Evolutionary conservation across 2,329 filamentous ascomycete genomes (phyloP), one percentile per base, ranked within the genome.

Genomic region (Hypomyces perniciosus): DNA sequence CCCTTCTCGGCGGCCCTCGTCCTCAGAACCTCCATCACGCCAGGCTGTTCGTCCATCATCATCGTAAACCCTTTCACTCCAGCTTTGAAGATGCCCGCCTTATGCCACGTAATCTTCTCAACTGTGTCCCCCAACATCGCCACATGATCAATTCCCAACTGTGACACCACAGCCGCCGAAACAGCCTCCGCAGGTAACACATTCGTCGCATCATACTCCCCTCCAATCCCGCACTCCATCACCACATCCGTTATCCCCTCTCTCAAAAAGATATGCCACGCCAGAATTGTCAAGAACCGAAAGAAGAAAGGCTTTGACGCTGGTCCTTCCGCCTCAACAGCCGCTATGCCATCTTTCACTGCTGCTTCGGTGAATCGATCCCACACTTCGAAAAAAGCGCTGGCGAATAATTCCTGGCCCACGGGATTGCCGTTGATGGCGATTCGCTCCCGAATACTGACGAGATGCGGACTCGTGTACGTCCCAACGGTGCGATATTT

Each of bases 161-260:
- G 90, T 20, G 90, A 85, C 35, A 96, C 83, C 0, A 86, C 87
- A 1, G 83, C 80, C 1, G 84, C 85, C 6, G 80, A 84, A 1
- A 90, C 86, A 9, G 80, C 76, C 8, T 77, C 73, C 0, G 70
- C 50, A 0, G 76, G 75, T 5, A 99, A 69, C 26, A 97, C 80
- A 62, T 97, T 97, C 8, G 93, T 99, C 29, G 87, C 86, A 63
- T 97, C 92, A 62, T 90, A 90, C 69, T 96, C 89, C 44, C 91
- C 93, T 12, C 93, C 93, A 56, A 97, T 95, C 1, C 93, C 93
- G 61, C 90, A 95, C 70, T 99, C 93, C 33, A 97, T 78, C 8
- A 97, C 83, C 0, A 90, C 91, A 13, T 83, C 83, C 56, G 84
- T 77, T 0, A 96, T 84, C 1, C 85, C 84, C 65, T 93, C 86